A percentile compares a stretch with the other conserved stretches of the same genome.
Evolutionary conservation across 192 early-diverging fungal genomes (phyloP).

Genomic region (Coemansia guatemalensis): DNA sequence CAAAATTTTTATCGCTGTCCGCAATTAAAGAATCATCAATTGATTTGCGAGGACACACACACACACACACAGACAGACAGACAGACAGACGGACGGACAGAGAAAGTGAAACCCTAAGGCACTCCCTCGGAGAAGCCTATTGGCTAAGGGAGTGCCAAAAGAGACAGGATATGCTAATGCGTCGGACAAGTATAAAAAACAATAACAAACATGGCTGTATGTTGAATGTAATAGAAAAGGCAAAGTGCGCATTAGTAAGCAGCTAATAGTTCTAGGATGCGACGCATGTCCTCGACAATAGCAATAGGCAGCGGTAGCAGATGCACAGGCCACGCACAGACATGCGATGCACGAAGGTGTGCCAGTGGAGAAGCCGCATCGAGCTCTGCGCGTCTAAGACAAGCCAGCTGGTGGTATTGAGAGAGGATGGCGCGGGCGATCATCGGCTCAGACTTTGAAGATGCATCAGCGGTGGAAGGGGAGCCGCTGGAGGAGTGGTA

Average conservation of each 20-base stretch:
- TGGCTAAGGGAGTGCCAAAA: too few species aligned
- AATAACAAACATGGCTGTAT: neutral
- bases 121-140: too few species aligned
- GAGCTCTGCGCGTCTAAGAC: constrained; percentile 34
- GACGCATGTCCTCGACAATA: constrained; percentile 26
- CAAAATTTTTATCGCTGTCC: too few species aligned
- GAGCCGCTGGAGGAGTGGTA: neutral
- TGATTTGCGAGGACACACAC: too few species aligned
- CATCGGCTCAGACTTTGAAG: neutral
- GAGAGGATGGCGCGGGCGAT: constrained; percentile 24
- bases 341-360: neutral
- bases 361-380: neutral
- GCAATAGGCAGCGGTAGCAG: constrained; percentile 39
- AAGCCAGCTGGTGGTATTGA: constrained; percentile 47
- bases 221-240: neutral
- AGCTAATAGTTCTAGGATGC: constrained; percentile 11
- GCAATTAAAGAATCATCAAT: too few species aligned
- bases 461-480: neutral
- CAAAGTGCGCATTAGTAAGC: neutral
- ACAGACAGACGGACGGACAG: too few species aligned
- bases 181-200: too few species aligned
- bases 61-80: too few species aligned
- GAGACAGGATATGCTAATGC: too few species aligned
- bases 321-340: constrained; percentile 19
- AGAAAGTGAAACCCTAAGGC: too few species aligned